phyloP scores from a whole-genome alignment of 441 rosid species.

The Eruca vesicaria region DNA sequence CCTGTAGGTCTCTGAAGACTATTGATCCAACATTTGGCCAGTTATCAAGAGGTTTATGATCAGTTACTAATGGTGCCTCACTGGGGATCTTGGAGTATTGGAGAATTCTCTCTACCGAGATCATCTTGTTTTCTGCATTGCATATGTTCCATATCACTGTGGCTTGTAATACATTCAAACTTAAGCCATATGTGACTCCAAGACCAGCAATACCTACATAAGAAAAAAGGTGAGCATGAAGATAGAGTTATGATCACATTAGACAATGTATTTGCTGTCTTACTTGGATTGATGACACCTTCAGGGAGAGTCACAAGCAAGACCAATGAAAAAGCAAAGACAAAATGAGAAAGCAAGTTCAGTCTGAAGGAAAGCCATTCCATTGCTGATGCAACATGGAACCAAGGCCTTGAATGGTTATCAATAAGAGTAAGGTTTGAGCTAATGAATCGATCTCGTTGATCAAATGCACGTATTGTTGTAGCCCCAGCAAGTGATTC shows the following conservation, averaged over 20 bases:
- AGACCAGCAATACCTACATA: constrained; percentile 90
- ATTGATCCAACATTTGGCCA: constrained; percentile 92
- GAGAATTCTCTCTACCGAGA: constrained; percentile 93
- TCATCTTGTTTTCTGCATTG: constrained; percentile 94
- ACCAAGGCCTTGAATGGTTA: constrained; percentile 93
- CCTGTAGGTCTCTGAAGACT: constrained; percentile 79
- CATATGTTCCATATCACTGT: constrained; percentile 91
- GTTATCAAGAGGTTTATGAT: constrained; percentile 58
- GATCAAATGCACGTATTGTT: constrained; percentile 89
- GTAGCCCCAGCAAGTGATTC: constrained; percentile 96
- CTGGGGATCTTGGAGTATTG: constrained; percentile 78
- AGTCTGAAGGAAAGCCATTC: constrained; percentile 98
- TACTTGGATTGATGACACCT: constrained; percentile 96
- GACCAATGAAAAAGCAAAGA: constrained; percentile 90
- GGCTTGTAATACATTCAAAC: constrained; percentile 90
- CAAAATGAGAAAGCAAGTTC: constrained; percentile 84
- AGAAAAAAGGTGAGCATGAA: constrained; percentile 2
- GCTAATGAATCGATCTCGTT: constrained; percentile 63
- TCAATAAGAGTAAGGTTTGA: constrained; percentile 75
- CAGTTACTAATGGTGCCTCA: constrained; percentile 75
- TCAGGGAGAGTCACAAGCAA: constrained; percentile 91
- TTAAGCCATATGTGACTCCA: constrained; percentile 93
- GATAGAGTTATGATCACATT: background rate
- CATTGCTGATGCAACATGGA: constrained; percentile 88
- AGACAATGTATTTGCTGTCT: constrained; percentile 29